phyloP scores from a whole-genome alignment of 192 early-diverging fungal genomes.

The Radiomyces spectabilis region DNA sequence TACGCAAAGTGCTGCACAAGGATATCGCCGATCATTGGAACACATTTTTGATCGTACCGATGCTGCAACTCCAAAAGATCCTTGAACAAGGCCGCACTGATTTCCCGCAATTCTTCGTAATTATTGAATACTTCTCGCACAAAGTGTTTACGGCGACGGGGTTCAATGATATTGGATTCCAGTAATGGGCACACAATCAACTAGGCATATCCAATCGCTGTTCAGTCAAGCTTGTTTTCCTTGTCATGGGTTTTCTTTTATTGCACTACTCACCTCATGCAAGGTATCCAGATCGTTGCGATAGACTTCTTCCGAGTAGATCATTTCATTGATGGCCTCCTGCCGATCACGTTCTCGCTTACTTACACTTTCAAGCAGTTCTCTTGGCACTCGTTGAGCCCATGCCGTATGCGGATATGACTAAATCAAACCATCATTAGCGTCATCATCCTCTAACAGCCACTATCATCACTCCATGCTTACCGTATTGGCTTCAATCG shows the following conservation, averaged over 20 bases:
- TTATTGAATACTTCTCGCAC: slow-evolving; percentile 75
- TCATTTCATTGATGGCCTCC: slow-evolving; percentile 92
- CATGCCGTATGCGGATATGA: slow-evolving; percentile 37
- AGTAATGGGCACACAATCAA: background rate
- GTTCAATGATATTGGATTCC: slow-evolving; percentile 9
- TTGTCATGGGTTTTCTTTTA: background rate
- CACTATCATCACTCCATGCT: background rate
- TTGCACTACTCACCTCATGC: slow-evolving; percentile 52
- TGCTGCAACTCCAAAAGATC: slow-evolving; percentile 46
- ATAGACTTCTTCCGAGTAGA: slow-evolving; percentile 88
- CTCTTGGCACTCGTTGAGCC: slow-evolving; percentile 67
- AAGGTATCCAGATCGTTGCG: slow-evolving; percentile 79
- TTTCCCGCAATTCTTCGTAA: slow-evolving; percentile 16
- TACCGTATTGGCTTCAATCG: background rate
- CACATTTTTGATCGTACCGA: slow-evolving; percentile 52
- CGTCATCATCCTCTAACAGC: background rate
- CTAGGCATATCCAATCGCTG: background rate
- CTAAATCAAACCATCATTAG: background rate
- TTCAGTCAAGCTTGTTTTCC: background rate
- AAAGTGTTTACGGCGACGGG: slow-evolving; percentile 54
- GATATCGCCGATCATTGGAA: slow-evolving; percentile 75
- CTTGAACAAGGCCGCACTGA: slow-evolving; percentile 52
- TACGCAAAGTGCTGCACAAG: slow-evolving; percentile 63
- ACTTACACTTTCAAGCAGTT: slow-evolving; percentile 61
- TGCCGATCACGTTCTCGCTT: slow-evolving; percentile 79